Evolutionary conservation across 768 basidiomycete species (phyloP), one percentile per base, ranked within the genome.

Genomic region (Phaffia tasmanica): DNA sequence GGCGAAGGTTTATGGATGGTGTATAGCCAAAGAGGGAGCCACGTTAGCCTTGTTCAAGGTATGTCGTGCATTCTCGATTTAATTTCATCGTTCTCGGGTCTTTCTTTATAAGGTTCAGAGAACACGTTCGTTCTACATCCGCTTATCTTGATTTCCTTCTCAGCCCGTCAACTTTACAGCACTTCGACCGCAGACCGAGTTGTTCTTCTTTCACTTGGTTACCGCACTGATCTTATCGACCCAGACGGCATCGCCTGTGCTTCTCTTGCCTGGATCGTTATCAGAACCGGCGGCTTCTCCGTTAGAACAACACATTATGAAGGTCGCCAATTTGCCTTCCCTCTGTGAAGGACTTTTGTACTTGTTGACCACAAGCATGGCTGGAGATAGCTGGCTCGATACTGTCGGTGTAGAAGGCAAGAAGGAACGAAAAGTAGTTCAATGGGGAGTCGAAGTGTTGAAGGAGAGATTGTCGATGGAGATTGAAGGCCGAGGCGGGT

Each of bases 1-100:
- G 6, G 92, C 93, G 16, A 84, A 82, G 71, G 87, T 87, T 7
- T 89, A 89, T 70, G 91, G 84, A 1, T 99, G 93, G 90, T 90
- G 89, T 84, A 83, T 95, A 51, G 87, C 89, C 5, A 90, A 90
- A 75, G 88, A 86, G 69, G 83, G 83, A 15, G 79, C 88, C 32
- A 80, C 84, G 27, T 77, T 98, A 56, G 80, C 83, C 0, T 82
- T 95, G 9, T 78, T 98, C 64, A 97, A 97, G 83, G 93, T 93
- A 65, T 65, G 75, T n/a, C n/a, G n/a, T 69, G 57, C 30, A 27
- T 50, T 0, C 2, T 58, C 15, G 55, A 61, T 32, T 50, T 18
- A 29, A 50, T 47, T 29, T 50, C 27, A 16, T 9, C n/a, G 15
- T 59, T 27, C 61, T 4, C 35, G 1, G 11, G 9, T 48, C 23